Percentiles rank a stretch among this genome's conserved stretches.
Evolutionary conservation across 1,284 basidiomycete genomes (phyloP).

Genomic region (Heimioporus punctisporus): DNA sequence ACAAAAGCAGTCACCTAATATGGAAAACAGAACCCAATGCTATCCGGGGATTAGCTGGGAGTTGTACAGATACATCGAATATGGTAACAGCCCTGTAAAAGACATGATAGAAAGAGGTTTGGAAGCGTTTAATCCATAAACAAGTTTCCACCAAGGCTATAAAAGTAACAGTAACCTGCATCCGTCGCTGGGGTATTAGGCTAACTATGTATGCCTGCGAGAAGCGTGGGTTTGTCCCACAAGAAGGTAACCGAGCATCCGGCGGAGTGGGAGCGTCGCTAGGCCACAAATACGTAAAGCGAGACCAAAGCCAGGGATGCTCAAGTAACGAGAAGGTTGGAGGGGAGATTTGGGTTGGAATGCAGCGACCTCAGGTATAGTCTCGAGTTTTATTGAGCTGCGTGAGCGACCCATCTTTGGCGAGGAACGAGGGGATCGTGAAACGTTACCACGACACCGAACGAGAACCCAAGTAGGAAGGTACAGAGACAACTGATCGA

Average conservation of each 20-base stretch:
- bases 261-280: conserved; percentile 30
- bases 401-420: conserved; percentile 30
- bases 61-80: background rate
- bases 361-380: conserved; percentile 33
- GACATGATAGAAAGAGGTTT: conserved; percentile 4
- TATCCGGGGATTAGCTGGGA: background rate
- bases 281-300: conserved; percentile 30
- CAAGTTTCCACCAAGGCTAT: conserved; percentile 3
- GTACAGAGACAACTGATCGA: conserved; percentile 24
- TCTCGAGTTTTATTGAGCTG: conserved; percentile 30
- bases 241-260: conserved; percentile 24
- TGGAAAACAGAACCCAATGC: conserved; percentile 23
- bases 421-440: conserved; percentile 31
- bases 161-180: too few relatives aligned
- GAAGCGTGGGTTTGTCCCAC: conserved; percentile 25
- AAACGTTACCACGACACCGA: conserved; percentile 15
- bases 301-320: conserved; percentile 28
- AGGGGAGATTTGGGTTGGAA: conserved; percentile 28
- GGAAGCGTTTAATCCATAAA: conserved; percentile 9
- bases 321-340: conserved; percentile 15
- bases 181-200: conserved; percentile 13
- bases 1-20: conserved; percentile 32
- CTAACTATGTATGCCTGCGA: conserved; percentile 8
- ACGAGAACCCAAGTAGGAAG: conserved; percentile 26
- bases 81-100: conserved; percentile 8